A percentile compares a stretch with the other conserved stretches of the same genome.
Evolutionary conservation across 345 rosid species (phyloP).

Genomic region (Cardiospermum halicacabum): DNA sequence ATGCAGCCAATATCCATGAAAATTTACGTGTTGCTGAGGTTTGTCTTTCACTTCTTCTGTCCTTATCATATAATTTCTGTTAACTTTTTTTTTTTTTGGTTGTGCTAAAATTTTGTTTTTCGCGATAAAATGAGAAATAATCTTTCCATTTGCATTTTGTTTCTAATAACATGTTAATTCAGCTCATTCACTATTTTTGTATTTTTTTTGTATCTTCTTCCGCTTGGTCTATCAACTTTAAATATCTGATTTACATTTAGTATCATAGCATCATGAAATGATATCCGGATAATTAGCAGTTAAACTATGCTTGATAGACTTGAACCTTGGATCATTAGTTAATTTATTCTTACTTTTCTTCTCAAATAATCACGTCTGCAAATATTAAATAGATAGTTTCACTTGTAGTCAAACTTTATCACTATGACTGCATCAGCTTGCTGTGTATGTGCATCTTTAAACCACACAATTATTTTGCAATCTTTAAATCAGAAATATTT

Average conservation of each 20-base stretch:
- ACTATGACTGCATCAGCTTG: not conserved
- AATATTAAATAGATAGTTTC: not conserved
- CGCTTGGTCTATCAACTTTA: not conserved
- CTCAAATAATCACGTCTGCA: not conserved
- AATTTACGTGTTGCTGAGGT: slow-evolving; percentile 86
- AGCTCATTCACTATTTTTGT: not conserved
- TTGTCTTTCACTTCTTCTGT: slow-evolving; percentile 14
- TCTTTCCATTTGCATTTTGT: not conserved
- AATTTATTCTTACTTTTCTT: not conserved
- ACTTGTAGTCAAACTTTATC: not conserved
- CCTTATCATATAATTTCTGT: not conserved
- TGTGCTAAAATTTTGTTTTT: slow-evolving; percentile 3
- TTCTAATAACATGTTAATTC: not conserved
- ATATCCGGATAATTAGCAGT: not conserved
- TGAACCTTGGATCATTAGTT: not conserved
- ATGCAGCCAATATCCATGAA: slow-evolving; percentile 65
- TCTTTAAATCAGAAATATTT: not conserved
- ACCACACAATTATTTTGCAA: not conserved
- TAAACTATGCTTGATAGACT: not conserved
- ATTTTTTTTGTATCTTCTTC: not conserved
- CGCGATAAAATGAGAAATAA: not conserved
- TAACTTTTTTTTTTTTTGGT: not conserved
- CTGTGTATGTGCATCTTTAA: not conserved
- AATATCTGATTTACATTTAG: not conserved
- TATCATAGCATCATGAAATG: not conserved